Conservation (phyloP, 495 filamentous ascomycete species). For the Chaetomium fimeti region DNA sequence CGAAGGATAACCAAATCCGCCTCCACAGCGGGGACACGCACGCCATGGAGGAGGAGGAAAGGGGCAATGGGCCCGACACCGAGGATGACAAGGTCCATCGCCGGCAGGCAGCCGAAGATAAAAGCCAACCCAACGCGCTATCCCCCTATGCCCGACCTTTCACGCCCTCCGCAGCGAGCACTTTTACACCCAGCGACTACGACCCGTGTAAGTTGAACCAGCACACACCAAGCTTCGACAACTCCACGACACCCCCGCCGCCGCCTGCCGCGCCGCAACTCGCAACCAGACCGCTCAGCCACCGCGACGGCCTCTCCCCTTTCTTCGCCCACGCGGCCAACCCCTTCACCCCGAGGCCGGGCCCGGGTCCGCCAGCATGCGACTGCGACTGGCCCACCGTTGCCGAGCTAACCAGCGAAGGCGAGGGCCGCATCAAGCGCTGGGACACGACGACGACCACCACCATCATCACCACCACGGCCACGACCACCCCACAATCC, state of each 20-base stretch:
- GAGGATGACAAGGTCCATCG: not conserved
- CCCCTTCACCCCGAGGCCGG: constrained; percentile 4
- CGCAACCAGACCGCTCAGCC: not conserved
- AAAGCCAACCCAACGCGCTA: not conserved
- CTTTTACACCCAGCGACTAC: not conserved
- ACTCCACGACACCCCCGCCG: not conserved
- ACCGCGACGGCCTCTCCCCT: not conserved
- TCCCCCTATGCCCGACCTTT: not conserved
- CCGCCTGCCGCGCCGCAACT: not conserved
- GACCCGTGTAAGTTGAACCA: not conserved
- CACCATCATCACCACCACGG: not conserved
- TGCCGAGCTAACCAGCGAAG: constrained; percentile 3
- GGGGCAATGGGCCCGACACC: not conserved
- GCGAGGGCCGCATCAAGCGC: constrained; percentile 6
- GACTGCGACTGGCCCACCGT: constrained; percentile 10
- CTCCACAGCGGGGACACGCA: not conserved
- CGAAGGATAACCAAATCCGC: not conserved
- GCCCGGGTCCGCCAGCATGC: not conserved
- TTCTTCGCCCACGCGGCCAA: constrained; percentile 5
- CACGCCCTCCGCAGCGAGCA: too few relatives aligned
- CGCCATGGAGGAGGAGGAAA: not conserved
- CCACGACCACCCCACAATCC: not conserved
- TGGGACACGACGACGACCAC: not conserved
- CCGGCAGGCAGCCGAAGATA: not conserved
- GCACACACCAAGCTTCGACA: not conserved